Percentiles rank a stretch among this genome's conserved stretches.
Evolutionary conservation across 139 green algal genomes (phyloP).

Genomic region (Mychonastes homosphaera): DNA sequence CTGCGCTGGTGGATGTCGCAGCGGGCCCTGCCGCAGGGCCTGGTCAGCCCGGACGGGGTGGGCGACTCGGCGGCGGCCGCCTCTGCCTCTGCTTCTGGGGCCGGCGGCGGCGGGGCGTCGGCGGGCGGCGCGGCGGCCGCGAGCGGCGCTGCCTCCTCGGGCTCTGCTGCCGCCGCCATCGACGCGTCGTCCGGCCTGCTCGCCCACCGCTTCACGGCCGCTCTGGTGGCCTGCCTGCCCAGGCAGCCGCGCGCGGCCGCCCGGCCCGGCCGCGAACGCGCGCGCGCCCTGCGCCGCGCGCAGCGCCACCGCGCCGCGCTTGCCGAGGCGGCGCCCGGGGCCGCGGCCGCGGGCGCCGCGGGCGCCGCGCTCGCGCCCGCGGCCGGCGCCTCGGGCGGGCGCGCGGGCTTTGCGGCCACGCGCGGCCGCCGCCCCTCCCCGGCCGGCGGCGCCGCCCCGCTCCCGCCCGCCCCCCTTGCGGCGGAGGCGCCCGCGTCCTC

Average conservation of each 20-base stretch:
- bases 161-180: constrained; percentile 12
- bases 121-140: too few species aligned
- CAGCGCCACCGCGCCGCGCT: neutral
- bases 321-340: neutral
- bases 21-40: neutral
- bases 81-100: neutral
- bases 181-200: constrained; percentile 15
- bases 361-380: neutral
- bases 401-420: too few species aligned
- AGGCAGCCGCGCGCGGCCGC: too few species aligned
- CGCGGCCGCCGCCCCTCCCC: too few species aligned
- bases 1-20: constrained; percentile 16
- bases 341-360: neutral
- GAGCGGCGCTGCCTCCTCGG: too few species aligned
- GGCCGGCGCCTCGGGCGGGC: constrained; percentile 3
- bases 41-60: neutral
- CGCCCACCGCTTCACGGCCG: constrained; percentile 12
- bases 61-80: neutral
- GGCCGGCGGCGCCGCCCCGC: neutral
- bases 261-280: neutral
- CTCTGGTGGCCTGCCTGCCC: constrained; percentile 1
- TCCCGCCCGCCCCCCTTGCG: constrained; percentile 9
- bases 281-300: neutral
- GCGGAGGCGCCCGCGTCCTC: neutral
- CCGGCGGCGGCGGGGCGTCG: neutral